Evolutionary conservation across 1,284 basidiomycete genomes (phyloP).

Genomic region (Fomitopsis schrenkii): DNA sequence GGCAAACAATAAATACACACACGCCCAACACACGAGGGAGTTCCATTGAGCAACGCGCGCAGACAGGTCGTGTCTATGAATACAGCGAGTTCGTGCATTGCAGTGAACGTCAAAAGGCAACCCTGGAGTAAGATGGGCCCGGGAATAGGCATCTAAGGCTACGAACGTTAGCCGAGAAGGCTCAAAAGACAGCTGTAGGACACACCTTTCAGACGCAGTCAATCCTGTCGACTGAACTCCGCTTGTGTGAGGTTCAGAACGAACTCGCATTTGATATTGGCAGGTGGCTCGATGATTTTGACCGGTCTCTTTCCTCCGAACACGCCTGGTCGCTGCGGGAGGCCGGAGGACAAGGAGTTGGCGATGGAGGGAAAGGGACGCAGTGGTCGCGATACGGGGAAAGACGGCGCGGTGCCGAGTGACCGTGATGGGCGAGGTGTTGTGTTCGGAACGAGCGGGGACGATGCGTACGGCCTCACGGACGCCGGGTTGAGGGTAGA

Average conservation of each 20-base stretch:
- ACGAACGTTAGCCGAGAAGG: background rate
- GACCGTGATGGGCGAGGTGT: slow-evolving; percentile 23
- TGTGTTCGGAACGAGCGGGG: slow-evolving; percentile 50
- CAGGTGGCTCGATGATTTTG: slow-evolving; percentile 74
- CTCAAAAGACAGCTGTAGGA: background rate
- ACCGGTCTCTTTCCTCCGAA: slow-evolving; percentile 40
- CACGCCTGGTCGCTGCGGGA: slow-evolving; percentile 6
- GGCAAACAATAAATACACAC: background rate
- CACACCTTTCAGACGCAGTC: slow-evolving; percentile 16
- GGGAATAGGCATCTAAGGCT: slow-evolving; percentile 2
- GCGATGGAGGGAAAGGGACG: slow-evolving; percentile 70
- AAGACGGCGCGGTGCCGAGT: slow-evolving; percentile 42
- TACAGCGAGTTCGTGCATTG: background rate
- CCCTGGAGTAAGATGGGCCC: background rate
- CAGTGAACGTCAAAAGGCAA: background rate
- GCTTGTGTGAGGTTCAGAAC: slow-evolving; percentile 75
- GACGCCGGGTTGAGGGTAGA: slow-evolving; percentile 20
- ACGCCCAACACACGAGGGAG: background rate
- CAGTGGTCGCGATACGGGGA: slow-evolving; percentile 66
- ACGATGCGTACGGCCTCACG: slow-evolving; percentile 40
- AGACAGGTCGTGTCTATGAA: background rate
- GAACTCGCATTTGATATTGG: slow-evolving; percentile 65
- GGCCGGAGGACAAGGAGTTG: slow-evolving; percentile 25
- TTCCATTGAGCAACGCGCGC: background rate
- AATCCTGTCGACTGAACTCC: slow-evolving; percentile 72